These are phyloP conservation scores for Trametes villosa DNA, from an alignment of 768 basidiomycete genomes.

Conservation along the genomic window DNA sequence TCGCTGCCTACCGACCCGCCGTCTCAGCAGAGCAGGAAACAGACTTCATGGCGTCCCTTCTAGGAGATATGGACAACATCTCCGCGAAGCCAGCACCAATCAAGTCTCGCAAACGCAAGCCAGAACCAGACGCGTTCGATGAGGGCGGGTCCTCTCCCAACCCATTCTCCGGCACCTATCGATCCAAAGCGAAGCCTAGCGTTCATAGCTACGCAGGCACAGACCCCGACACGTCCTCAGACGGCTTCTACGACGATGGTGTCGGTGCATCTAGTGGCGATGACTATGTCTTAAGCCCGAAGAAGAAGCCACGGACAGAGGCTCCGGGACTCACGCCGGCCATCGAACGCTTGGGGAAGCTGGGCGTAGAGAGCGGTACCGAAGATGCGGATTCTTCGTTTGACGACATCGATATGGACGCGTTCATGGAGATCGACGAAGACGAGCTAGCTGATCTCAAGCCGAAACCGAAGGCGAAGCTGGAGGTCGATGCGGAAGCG, in stretches of 20 bases:
- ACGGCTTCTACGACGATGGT: conserved; percentile 34
- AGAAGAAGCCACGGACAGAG: conserved; percentile 62
- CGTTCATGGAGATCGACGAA: conserved; percentile 63
- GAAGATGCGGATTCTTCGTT: conserved; percentile 45
- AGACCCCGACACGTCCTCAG: conserved; percentile 35
- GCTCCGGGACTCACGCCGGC: conserved; percentile 54
- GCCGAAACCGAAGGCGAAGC: conserved; percentile 37
- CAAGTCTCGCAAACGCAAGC: conserved; percentile 68
- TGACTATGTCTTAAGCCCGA: conserved; percentile 66
- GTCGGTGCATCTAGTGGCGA: conserved; percentile 53
- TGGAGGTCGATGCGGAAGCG: conserved; percentile 25
- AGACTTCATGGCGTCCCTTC: conserved; percentile 85
- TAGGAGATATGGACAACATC: conserved; percentile 70
- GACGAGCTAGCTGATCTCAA: conserved; percentile 42
- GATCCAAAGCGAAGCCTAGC: neutral
- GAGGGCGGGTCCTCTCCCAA: conserved; percentile 30
- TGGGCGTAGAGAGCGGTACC: conserved; percentile 50
- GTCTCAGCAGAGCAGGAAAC: conserved; percentile 80
- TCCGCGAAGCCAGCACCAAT: conserved; percentile 44
- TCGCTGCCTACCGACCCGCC: conserved; percentile 79
- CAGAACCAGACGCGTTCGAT: conserved; percentile 45
- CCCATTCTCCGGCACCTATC: conserved; percentile 18
- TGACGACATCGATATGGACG: conserved; percentile 63
- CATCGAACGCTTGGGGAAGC: conserved; percentile 56
- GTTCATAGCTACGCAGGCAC: conserved; percentile 20